Evolutionary conservation across 2,329 filamentous ascomycete genomes (phyloP).

Genomic region (Trichothecium roseum): DNA sequence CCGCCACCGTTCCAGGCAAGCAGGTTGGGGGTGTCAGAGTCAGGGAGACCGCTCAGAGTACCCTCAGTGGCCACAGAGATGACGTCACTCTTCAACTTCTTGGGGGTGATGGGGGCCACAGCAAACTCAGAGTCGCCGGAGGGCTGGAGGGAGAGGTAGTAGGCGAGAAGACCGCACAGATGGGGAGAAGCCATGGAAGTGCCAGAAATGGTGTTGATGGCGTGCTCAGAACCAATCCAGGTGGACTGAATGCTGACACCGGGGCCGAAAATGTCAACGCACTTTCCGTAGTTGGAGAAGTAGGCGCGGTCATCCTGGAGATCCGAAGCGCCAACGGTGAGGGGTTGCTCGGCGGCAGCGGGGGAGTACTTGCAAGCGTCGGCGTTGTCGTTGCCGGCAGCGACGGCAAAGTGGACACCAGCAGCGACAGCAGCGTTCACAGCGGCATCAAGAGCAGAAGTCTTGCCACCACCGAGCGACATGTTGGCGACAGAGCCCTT

Average conservation of each 20-base stretch:
- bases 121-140: constrained; percentile 82
- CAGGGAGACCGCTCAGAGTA: constrained; percentile 69
- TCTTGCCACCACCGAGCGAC: constrained; percentile 97
- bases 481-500: constrained; percentile 99
- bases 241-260: constrained; percentile 95
- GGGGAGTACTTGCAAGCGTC: constrained; percentile 99
- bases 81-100: constrained; percentile 85
- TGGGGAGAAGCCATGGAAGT: constrained; percentile 99
- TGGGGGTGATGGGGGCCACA: constrained; percentile 79
- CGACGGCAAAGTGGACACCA: constrained; percentile 95
- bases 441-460: constrained; percentile 76
- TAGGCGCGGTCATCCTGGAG: constrained; percentile 93
- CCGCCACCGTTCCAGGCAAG: constrained; percentile 99
- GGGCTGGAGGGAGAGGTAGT: constrained; percentile 95
- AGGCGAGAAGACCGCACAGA: constrained; percentile 90
- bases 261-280: constrained; percentile 98
- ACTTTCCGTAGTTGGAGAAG: constrained; percentile 99
- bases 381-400: constrained; percentile 96
- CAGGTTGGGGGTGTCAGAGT: constrained; percentile 74
- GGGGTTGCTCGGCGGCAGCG: constrained; percentile 74
- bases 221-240: constrained; percentile 94
- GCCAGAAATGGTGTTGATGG: constrained; percentile 97
- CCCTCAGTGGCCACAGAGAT: constrained; percentile 73
- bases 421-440: constrained; percentile 88
- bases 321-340: constrained; percentile 93